phyloP scores from a whole-genome alignment of 495 filamentous ascomycete species.

The Annulohypoxylon moriforme region DNA sequence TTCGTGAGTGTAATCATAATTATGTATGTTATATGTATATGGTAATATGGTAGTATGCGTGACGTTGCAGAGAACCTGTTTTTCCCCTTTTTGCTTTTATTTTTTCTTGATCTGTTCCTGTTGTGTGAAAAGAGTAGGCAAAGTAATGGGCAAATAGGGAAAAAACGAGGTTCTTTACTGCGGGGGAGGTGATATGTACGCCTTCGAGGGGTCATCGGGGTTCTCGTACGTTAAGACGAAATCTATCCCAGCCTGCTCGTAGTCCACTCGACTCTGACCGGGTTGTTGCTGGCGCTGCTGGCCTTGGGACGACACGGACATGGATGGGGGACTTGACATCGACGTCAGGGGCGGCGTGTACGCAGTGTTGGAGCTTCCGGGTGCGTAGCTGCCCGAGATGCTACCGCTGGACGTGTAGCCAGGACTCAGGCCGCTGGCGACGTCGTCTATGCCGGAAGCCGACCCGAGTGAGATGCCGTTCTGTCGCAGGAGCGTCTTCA shows the following conservation, averaged over 20 bases:
- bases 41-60: slow-evolving; percentile 15
- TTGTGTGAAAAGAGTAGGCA: not conserved
- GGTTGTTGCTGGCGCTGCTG: slow-evolving; percentile 47
- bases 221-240: slow-evolving; percentile 93
- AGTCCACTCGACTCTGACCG: slow-evolving; percentile 69
- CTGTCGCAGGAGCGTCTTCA: slow-evolving; percentile 77
- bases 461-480: slow-evolving; percentile 70
- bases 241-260: slow-evolving; percentile 90
- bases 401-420: slow-evolving; percentile 66
- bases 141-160: not conserved
- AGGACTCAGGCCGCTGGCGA: slow-evolving; percentile 56
- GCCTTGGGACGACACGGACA: slow-evolving; percentile 46
- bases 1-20: slow-evolving; percentile 10
- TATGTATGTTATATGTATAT: too few species aligned
- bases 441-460: slow-evolving; percentile 57
- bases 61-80: slow-evolving; percentile 10
- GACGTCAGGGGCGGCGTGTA: slow-evolving; percentile 58
- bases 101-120: slow-evolving; percentile 29
- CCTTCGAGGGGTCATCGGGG: slow-evolving; percentile 63
- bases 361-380: slow-evolving; percentile 55
- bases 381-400: slow-evolving; percentile 65
- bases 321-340: slow-evolving; percentile 50
- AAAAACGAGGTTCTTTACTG: slow-evolving; percentile 49
- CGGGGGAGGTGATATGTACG: slow-evolving; percentile 73
- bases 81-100: not conserved